phyloP scores from a whole-genome alignment of 306 rosid genomes.

The Cucurbita maxima region DNA sequence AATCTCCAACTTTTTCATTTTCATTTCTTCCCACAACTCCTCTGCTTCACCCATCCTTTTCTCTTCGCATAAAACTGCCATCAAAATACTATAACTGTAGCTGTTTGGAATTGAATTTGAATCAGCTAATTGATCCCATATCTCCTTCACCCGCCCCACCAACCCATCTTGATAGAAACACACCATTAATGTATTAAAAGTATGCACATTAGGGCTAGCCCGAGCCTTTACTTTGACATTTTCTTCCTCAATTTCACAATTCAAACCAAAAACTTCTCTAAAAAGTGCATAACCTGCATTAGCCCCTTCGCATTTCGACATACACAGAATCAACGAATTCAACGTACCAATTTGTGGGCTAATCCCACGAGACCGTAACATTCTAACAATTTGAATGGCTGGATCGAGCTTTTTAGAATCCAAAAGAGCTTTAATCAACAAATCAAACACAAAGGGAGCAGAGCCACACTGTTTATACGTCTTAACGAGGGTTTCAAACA shows the following conservation, averaged over 20 bases:
- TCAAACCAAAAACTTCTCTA: constrained; percentile 40
- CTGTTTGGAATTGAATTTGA: constrained; percentile 29
- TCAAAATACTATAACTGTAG: constrained; percentile 43
- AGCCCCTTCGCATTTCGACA: constrained; percentile 30
- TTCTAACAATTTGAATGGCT: constrained; percentile 33
- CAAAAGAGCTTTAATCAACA: constrained; percentile 48
- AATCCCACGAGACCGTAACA: constrained; percentile 48
- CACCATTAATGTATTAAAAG: constrained; percentile 51
- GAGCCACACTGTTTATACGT: constrained; percentile 49
- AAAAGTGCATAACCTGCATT: constrained; percentile 34
- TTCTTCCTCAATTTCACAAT: constrained; percentile 5
- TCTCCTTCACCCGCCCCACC: constrained; percentile 28
- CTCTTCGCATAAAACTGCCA: constrained; percentile 50
- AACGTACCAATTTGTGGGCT: constrained; percentile 45
- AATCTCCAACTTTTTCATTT: constrained; percentile 24
- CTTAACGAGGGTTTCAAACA: constrained; percentile 44
- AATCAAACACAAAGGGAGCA: constrained; percentile 70
- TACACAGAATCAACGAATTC: constrained; percentile 42
- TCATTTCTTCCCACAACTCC: constrained; percentile 52
- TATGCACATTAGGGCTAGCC: constrained; percentile 42
- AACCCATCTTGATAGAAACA: constrained; percentile 43
- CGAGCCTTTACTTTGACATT: constrained; percentile 21
- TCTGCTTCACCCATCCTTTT: constrained; percentile 35
- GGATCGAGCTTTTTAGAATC: constrained; percentile 37
- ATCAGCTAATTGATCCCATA: constrained; percentile 45